A percentile compares a stretch with the other conserved stretches of the same genome.
phyloP scores from a whole-genome alignment of 2,329 filamentous ascomycete genomes.

The Microcyclospora tardicrescens region DNA sequence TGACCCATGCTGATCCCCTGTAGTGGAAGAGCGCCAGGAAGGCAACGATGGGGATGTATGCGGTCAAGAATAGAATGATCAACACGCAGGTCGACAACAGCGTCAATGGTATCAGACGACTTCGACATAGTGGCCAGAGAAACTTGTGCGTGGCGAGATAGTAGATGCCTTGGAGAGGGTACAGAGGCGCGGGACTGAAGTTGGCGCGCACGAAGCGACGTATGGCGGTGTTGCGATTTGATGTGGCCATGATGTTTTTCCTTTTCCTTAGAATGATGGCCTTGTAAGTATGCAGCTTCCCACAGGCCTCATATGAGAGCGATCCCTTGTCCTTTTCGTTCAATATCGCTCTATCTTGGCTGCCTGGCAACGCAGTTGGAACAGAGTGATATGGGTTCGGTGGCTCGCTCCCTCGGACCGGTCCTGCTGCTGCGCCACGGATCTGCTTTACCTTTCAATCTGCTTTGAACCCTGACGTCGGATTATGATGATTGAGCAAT shows the following conservation, averaged over 20 bases:
- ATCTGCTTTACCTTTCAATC: too few species aligned
- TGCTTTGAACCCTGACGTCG: too few species aligned
- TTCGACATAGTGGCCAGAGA: conserved; percentile 67
- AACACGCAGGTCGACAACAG: conserved; percentile 75
- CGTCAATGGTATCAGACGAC: conserved; percentile 66
- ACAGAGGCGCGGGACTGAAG: conserved; percentile 23
- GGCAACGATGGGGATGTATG: conserved; percentile 78
- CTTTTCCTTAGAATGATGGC: neutral
- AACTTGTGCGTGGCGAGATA: conserved; percentile 69
- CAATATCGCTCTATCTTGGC: too few species aligned
- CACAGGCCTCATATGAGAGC: too few species aligned
- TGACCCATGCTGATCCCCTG: conserved; percentile 68
- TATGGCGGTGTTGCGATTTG: neutral
- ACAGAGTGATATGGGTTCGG: too few species aligned
- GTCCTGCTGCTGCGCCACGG: too few species aligned
- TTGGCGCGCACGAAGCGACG: conserved; percentile 18
- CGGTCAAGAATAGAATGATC: conserved; percentile 71
- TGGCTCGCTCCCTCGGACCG: too few species aligned
- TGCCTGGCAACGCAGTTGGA: too few species aligned
- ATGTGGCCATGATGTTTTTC: neutral
- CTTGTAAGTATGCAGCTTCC: too few species aligned
- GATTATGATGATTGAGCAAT: too few species aligned
- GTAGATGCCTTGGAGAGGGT: conserved; percentile 49
- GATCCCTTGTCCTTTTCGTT: too few species aligned
- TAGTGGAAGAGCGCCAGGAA: conserved; percentile 85